Evolutionary conservation across 176 grass and related monocot species (phyloP).

Genomic region (Eragrostis nindensis): DNA sequence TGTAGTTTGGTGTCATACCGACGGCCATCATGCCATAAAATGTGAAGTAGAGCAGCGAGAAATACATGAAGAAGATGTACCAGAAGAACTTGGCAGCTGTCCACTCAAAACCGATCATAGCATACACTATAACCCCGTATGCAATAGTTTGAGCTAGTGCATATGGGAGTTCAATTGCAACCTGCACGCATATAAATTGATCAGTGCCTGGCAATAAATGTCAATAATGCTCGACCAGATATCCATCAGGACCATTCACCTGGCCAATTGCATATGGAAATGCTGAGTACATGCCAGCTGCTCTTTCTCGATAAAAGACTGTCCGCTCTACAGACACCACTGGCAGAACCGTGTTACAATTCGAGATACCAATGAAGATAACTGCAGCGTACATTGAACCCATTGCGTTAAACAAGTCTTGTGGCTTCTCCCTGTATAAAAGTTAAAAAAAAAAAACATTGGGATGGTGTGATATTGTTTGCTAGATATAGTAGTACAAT

Average conservation of each 20-base stretch:
- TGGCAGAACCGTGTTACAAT: constrained; percentile 70
- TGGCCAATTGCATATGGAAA: constrained; percentile 95
- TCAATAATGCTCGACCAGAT: background rate
- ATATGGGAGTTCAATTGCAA: constrained; percentile 77
- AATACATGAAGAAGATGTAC: constrained; percentile 89
- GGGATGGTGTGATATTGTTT: background rate
- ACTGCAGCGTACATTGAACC: constrained; percentile 80
- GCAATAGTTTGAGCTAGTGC: constrained; percentile 56
- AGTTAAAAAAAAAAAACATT: background rate
- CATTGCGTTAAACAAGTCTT: constrained; percentile 77
- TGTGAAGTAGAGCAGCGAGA: constrained; percentile 91
- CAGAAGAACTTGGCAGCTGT: constrained; percentile 78
- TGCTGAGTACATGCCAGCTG: constrained; percentile 84
- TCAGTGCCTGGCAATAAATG: background rate
- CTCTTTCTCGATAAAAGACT: constrained; percentile 91
- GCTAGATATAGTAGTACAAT: constrained; percentile 17
- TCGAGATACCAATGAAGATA: constrained; percentile 72
- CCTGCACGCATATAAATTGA: constrained; percentile 42
- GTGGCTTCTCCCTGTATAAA: constrained; percentile 35
- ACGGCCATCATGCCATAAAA: constrained; percentile 95
- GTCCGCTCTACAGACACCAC: constrained; percentile 77
- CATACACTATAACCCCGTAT: constrained; percentile 74
- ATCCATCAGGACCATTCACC: constrained; percentile 46
- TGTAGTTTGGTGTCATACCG: constrained; percentile 75
- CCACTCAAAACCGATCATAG: constrained; percentile 91